Evolutionary conservation across 2,329 filamentous ascomycete genomes (phyloP).

Genomic region (Xylaria multiplex): DNA sequence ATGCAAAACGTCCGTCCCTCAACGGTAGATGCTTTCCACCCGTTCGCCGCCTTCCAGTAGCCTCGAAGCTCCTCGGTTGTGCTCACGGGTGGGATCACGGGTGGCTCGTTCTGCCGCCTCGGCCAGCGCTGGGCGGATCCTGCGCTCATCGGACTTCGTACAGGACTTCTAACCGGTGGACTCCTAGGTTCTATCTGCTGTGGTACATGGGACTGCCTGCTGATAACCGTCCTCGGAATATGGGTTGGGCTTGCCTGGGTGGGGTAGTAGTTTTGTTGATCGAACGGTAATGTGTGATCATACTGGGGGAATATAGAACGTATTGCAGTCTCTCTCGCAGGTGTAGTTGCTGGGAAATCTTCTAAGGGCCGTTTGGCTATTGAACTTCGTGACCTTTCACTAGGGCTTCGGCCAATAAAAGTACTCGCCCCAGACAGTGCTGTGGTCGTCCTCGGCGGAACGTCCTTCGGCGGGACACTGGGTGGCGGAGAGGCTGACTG

Average conservation of each 20-base stretch:
- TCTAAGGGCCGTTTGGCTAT: slow-evolving; percentile 65
- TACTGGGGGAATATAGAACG: slow-evolving; percentile 82
- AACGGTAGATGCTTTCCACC: slow-evolving; percentile 70
- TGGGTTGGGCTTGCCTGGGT: slow-evolving; percentile 71
- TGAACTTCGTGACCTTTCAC: slow-evolving; percentile 63
- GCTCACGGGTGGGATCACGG: slow-evolving; percentile 60
- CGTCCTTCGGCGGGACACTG: slow-evolving; percentile 53
- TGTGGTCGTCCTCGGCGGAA: slow-evolving; percentile 60
- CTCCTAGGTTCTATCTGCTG: slow-evolving; percentile 46
- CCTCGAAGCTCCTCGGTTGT: slow-evolving; percentile 70
- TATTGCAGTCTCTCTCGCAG: slow-evolving; percentile 55
- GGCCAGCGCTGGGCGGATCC: slow-evolving; percentile 45
- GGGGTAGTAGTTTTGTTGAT: slow-evolving; percentile 76
- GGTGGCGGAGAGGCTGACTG: slow-evolving; percentile 49
- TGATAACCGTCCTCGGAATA: slow-evolving; percentile 72
- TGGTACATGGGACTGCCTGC: slow-evolving; percentile 69
- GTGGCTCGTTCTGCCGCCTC: slow-evolving; percentile 54
- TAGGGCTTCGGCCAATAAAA: slow-evolving; percentile 61
- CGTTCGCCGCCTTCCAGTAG: slow-evolving; percentile 76
- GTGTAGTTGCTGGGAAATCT: slow-evolving; percentile 46
- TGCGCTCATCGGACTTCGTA: slow-evolving; percentile 49
- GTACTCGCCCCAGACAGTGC: slow-evolving; percentile 60
- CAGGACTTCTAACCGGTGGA: slow-evolving; percentile 46
- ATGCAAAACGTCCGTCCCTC: slow-evolving; percentile 70
- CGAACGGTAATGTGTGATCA: slow-evolving; percentile 72